phyloP scores from a whole-genome alignment of 768 basidiomycete genomes.

The Mycena vulgaris region DNA sequence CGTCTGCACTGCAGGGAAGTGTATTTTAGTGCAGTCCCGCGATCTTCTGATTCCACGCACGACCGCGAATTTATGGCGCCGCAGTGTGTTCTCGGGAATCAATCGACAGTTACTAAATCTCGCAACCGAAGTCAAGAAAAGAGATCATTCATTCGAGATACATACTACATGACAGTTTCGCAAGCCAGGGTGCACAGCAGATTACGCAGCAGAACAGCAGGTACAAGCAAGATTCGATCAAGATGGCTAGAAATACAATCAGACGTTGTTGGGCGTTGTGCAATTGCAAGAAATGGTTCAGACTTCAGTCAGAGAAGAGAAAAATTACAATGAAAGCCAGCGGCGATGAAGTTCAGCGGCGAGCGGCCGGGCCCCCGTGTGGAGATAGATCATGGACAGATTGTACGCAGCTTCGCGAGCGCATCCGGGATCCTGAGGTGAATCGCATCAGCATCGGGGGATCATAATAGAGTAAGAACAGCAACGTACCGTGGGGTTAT shows the following conservation, averaged over 20 bases:
- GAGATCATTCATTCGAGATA: no score
- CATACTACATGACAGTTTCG: no score
- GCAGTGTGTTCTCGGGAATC: no score
- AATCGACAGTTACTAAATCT: no score
- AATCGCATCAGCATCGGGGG: not conserved
- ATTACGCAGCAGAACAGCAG: no score
- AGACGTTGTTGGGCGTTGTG: not conserved
- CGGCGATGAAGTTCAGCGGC: slow-evolving; percentile 80
- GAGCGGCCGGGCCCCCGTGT: slow-evolving; percentile 80
- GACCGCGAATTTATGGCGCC: no score
- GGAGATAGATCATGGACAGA: slow-evolving; percentile 84
- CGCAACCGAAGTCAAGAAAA: no score
- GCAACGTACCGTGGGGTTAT: slow-evolving; percentile 39
- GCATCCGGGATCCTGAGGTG: slow-evolving; percentile 62
- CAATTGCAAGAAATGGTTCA: slow-evolving; percentile 2
- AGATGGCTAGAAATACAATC: slow-evolving; percentile 5
- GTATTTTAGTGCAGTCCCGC: no score
- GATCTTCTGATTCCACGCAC: no score
- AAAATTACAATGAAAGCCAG: slow-evolving; percentile 82
- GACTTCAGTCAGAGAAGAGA: not conserved
- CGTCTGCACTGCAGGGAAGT: no score
- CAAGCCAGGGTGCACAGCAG: no score
- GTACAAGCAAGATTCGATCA: not conserved
- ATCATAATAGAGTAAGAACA: not conserved
- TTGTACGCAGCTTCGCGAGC: slow-evolving; percentile 91